Percentiles rank a stretch among this genome's conserved stretches.
phyloP scores from a whole-genome alignment of 805 yeast genomes.

The Tetrapisispora nanseiensis region DNA sequence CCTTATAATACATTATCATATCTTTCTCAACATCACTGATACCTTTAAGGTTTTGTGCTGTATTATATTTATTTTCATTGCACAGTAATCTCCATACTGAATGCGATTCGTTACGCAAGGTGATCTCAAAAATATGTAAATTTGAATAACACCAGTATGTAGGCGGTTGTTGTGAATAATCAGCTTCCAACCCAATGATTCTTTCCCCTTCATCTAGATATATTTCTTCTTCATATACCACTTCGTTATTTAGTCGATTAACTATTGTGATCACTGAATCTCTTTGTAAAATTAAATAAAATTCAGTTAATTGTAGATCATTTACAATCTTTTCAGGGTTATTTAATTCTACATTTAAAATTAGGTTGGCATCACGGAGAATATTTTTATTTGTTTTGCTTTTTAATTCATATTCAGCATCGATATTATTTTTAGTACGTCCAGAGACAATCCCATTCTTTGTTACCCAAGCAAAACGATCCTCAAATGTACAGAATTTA shows the following conservation, averaged over 20 bases:
- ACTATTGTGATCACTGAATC: constrained; percentile 35
- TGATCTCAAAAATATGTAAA: constrained; percentile 56
- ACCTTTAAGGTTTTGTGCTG: constrained; percentile 43
- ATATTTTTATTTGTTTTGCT: constrained; percentile 4
- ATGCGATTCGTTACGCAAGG: constrained; percentile 55
- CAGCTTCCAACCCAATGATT: constrained; percentile 41
- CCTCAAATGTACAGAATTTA: constrained; percentile 23
- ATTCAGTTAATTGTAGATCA: constrained; percentile 41
- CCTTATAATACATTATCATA: constrained; percentile 44
- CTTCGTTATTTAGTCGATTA: constrained; percentile 43
- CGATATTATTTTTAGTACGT: constrained; percentile 14
- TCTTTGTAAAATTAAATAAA: constrained; percentile 42
- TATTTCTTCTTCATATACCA: constrained; percentile 36
- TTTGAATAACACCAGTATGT: constrained; percentile 71
- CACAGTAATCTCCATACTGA: constrained; percentile 66
- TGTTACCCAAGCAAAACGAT: constrained; percentile 39
- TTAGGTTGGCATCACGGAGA: constrained; percentile 30
- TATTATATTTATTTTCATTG: constrained; percentile 46
- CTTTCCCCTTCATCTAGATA: constrained; percentile 19
- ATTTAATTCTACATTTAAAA: constrained; percentile 34
- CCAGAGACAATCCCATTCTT: constrained; percentile 40
- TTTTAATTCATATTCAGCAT: constrained; percentile 6
- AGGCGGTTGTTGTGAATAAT: constrained; percentile 32
- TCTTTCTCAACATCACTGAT: constrained; percentile 35
- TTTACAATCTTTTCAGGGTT: constrained; percentile 27